Conservation (phyloP, 108 stramenopile genomes). For the Fragilaria radians region DNA sequence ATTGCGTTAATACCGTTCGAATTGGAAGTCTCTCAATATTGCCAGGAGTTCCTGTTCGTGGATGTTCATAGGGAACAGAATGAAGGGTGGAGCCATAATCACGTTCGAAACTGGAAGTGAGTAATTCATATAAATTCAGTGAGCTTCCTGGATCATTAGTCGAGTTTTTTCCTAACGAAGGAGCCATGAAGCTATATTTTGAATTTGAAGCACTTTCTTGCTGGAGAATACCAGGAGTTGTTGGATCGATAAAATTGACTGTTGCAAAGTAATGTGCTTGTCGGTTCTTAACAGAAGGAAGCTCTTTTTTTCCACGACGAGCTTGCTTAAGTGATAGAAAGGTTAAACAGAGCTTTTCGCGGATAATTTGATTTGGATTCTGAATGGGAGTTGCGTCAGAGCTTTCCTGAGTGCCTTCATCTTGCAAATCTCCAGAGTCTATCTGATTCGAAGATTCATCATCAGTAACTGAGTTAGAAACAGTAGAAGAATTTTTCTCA, state of each 20-base stretch:
- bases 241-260: constrained; percentile 76
- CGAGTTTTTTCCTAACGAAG: constrained; percentile 4
- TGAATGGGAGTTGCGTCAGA: too few relatives aligned
- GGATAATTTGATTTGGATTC: neutral
- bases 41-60: constrained; percentile 33
- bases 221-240: constrained; percentile 21
- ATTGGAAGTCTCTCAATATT: constrained; percentile 41
- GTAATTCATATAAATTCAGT: constrained; percentile 33
- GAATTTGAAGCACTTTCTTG: constrained; percentile 12
- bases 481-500: too few relatives aligned
- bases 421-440: too few relatives aligned
- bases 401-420: too few relatives aligned
- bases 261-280: constrained; percentile 14
- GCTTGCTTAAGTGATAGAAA: neutral
- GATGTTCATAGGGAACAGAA: constrained; percentile 44
- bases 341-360: neutral
- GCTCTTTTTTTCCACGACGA: neutral
- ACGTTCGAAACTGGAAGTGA: constrained; percentile 30
- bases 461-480: too few relatives aligned
- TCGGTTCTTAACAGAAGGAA: neutral
- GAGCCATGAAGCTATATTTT: constrained; percentile 14
- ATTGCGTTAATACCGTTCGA: constrained; percentile 25
- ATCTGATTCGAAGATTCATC: too few relatives aligned
- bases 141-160: neutral
- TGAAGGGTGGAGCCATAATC: constrained; percentile 54